Percentiles rank a stretch among this genome's conserved stretches.
Conservation (phyloP, 371 early-diverging fungal genomes). For the Aphelidium insulamus region DNA sequence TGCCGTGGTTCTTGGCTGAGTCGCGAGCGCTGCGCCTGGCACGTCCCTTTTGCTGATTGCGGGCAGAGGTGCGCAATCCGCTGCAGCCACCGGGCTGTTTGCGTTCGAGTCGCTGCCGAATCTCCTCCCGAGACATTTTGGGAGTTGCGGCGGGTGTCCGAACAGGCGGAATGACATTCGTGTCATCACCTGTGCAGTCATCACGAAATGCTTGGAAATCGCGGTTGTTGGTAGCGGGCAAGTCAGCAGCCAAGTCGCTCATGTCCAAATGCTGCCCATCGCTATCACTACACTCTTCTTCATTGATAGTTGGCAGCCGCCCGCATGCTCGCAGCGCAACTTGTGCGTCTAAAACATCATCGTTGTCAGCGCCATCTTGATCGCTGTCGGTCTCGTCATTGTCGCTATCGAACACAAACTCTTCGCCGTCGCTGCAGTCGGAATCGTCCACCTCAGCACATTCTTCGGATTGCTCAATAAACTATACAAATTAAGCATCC, state of each 20-base stretch:
- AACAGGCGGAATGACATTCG: too few relatives aligned
- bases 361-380: not conserved
- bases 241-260: not conserved
- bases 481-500: slow-evolving; percentile 2
- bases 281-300: not conserved
- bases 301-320: not conserved
- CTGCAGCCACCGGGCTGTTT: too few relatives aligned
- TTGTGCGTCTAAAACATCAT: too few relatives aligned
- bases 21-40: too few relatives aligned
- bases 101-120: too few relatives aligned
- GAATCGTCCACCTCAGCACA: slow-evolving; percentile 1
- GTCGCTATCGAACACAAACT: not conserved
- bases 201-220: slow-evolving; percentile 31
- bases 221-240: slow-evolving; percentile 30
- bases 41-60: too few relatives aligned
- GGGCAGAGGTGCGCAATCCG: too few relatives aligned
- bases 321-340: too few relatives aligned
- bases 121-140: too few relatives aligned
- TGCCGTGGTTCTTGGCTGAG: too few relatives aligned
- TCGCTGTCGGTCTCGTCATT: not conserved
- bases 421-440: not conserved
- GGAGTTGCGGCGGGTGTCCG: too few relatives aligned
- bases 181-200: too few relatives aligned
- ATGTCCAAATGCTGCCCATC: not conserved
- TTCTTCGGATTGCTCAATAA: not conserved